Evolutionary conservation across 768 basidiomycete genomes (phyloP).

Genomic region (Gymnopilus junonius): DNA sequence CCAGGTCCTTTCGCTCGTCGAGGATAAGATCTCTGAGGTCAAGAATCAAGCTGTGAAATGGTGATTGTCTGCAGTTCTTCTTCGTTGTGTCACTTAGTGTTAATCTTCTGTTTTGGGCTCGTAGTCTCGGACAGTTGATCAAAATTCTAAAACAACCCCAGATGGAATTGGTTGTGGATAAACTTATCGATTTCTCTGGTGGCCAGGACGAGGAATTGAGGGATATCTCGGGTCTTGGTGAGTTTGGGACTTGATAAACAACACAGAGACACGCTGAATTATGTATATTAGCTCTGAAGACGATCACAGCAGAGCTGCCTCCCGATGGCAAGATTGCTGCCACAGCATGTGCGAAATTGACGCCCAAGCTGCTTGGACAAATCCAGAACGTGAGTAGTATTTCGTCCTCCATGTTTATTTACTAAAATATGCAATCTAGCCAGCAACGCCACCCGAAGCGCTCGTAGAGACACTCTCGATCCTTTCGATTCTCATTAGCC

Average conservation of each 20-base stretch:
- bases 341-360: slow-evolving; percentile 82
- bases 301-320: slow-evolving; percentile 90
- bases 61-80: slow-evolving; percentile 44
- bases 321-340: slow-evolving; percentile 79
- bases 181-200: slow-evolving; percentile 82
- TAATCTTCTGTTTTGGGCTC: neutral
- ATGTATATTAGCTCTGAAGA: slow-evolving; percentile 80
- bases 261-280: neutral
- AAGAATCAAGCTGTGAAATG: slow-evolving; percentile 98
- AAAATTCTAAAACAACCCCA: slow-evolving; percentile 83
- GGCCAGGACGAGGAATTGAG: slow-evolving; percentile 91
- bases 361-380: slow-evolving; percentile 81
- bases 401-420: neutral
- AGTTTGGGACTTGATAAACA: slow-evolving; percentile 25
- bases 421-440: slow-evolving; percentile 45
- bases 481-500: slow-evolving; percentile 84
- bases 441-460: slow-evolving; percentile 76
- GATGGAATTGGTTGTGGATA: slow-evolving; percentile 88
- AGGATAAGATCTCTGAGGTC: slow-evolving; percentile 97
- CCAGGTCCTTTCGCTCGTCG: slow-evolving; percentile 84
- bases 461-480: slow-evolving; percentile 85
- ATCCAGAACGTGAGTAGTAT: slow-evolving; percentile 64
- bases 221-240: slow-evolving; percentile 94
- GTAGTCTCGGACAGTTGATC: slow-evolving; percentile 87
- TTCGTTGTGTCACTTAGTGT: neutral